Conservation (phyloP, 1,284 basidiomycete species). For the Trametes versicolor region DNA sequence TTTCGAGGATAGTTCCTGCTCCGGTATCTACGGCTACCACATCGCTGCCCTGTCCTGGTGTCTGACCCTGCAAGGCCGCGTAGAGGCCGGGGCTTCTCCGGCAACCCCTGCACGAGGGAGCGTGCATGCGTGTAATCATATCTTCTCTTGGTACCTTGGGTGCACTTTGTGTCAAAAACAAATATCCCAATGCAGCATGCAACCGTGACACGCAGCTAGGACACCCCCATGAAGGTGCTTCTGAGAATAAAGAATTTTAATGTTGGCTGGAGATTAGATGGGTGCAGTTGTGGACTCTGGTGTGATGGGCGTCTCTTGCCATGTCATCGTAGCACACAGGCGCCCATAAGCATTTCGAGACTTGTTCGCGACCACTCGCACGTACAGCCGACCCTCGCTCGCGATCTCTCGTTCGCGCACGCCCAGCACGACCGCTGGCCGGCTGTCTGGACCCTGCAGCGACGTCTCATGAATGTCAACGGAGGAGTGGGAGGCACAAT, state of each 20-base stretch:
- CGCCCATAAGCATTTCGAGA: constrained; percentile 23
- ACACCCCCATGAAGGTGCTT: not conserved
- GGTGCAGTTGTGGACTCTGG: constrained; percentile 7
- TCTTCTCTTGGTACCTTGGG: not conserved
- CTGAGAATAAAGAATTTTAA: not conserved
- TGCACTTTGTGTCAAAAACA: not conserved
- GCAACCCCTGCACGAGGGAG: not conserved
- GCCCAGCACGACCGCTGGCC: constrained; percentile 33
- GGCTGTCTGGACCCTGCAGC: constrained; percentile 26
- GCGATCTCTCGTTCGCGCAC: constrained; percentile 17
- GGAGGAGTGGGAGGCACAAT: constrained; percentile 68
- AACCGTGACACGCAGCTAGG: not conserved
- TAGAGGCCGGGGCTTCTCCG: constrained; percentile 5
- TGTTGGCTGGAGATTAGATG: not conserved
- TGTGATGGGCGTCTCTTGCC: constrained; percentile 15
- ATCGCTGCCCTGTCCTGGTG: not conserved
- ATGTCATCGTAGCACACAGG: constrained; percentile 19
- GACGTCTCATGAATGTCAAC: constrained; percentile 39
- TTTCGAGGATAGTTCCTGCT: not conserved
- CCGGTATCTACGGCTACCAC: constrained; percentile 3
- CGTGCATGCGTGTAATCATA: not conserved
- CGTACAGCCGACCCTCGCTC: constrained; percentile 10
- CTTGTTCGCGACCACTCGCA: constrained; percentile 8
- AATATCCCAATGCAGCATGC: not conserved
- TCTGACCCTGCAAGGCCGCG: not conserved